Evolutionary conservation across 345 rosid genomes (phyloP).

Genomic region (Boechera retrofracta): DNA sequence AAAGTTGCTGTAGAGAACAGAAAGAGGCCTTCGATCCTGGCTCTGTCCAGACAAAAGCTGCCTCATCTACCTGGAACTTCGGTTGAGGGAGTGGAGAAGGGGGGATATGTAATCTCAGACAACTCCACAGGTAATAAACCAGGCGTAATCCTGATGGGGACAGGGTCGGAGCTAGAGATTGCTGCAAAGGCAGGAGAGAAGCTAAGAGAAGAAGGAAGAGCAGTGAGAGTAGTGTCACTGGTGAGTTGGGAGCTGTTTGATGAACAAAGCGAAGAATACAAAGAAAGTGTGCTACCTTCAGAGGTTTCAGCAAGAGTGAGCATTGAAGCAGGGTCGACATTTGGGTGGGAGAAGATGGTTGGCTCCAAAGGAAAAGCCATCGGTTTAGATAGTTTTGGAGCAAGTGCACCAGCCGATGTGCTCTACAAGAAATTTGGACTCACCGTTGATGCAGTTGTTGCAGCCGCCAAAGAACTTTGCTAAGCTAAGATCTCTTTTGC

Average conservation of each 20-base stretch:
- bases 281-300: constrained; percentile 73
- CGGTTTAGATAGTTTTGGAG: constrained; percentile 81
- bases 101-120: constrained; percentile 86
- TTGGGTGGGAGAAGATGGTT: constrained; percentile 80
- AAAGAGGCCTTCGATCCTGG: constrained; percentile 84
- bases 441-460: constrained; percentile 67
- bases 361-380: constrained; percentile 75
- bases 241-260: constrained; percentile 86
- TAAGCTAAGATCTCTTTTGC: constrained; percentile 35
- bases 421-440: constrained; percentile 79
- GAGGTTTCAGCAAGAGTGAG: constrained; percentile 76
- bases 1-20: constrained; percentile 71
- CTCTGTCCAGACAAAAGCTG: constrained; percentile 88
- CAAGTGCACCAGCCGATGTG: constrained; percentile 83
- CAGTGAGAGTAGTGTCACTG: constrained; percentile 85
- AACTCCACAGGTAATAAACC: constrained; percentile 84
- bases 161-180: constrained; percentile 89
- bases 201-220: constrained; percentile 84
- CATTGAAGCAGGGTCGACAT: constrained; percentile 81
- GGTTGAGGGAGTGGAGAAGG: constrained; percentile 82
- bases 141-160: constrained; percentile 78
- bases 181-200: constrained; percentile 78
- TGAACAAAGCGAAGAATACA: constrained; percentile 70
- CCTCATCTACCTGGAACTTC: constrained; percentile 80
- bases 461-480: constrained; percentile 62